Percentiles rank a stretch among this genome's conserved stretches.
Evolutionary conservation across 176 grass and related monocot genomes (phyloP).

Genomic region (sorghum (Sorghum bicolor)): DNA sequence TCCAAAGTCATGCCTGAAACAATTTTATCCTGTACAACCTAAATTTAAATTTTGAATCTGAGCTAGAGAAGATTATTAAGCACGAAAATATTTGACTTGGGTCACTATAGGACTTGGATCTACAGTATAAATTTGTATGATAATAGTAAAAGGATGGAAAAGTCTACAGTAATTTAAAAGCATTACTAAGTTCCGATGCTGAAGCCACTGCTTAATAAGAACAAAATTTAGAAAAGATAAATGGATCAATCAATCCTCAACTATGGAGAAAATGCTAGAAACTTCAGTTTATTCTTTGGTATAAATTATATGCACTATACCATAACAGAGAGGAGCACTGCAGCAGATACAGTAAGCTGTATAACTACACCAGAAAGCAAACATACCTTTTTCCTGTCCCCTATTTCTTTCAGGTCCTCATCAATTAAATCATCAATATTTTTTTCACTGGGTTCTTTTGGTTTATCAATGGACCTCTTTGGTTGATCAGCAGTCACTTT

Average conservation of each 20-base stretch:
- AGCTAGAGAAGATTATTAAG: neutral
- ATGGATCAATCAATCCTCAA: neutral
- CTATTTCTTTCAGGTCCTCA: constrained; percentile 77
- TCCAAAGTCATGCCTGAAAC: neutral
- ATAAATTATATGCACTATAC: constrained; percentile 1
- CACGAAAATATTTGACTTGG: neutral
- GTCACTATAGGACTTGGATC: neutral
- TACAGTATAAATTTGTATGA: neutral
- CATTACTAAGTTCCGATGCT: neutral
- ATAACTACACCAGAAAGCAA: constrained; percentile 13
- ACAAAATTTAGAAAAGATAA: neutral
- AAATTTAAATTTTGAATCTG: neutral
- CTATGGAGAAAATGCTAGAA: neutral
- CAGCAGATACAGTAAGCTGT: neutral
- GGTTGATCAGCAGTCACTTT: constrained; percentile 12
- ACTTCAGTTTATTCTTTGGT: neutral
- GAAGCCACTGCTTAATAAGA: neutral
- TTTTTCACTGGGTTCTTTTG: constrained; percentile 42
- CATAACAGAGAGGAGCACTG: neutral
- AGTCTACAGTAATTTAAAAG: neutral
- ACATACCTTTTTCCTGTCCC: constrained; percentile 85
- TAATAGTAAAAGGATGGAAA: neutral
- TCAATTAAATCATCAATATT: constrained; percentile 93
- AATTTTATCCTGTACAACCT: neutral
- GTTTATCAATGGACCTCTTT: constrained; percentile 4